These are phyloP conservation scores for Phytophthora uliginosa DNA, from an alignment of 352 stramenopile species.

Conservation along the genomic window DNA sequence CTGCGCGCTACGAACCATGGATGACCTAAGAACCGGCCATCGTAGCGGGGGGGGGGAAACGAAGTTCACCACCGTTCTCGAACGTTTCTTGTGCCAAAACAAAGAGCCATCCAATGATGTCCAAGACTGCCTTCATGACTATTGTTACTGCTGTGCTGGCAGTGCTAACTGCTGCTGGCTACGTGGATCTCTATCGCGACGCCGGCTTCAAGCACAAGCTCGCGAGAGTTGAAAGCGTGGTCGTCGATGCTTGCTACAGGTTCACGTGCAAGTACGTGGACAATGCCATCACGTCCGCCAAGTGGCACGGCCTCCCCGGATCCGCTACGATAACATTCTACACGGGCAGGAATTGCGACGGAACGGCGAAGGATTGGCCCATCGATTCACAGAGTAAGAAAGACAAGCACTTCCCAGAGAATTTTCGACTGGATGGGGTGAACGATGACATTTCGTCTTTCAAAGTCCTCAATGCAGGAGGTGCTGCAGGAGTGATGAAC, in stretches of 20 bases:
- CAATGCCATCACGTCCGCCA: slow-evolving; percentile 23
- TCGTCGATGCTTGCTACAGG: slow-evolving; percentile 15
- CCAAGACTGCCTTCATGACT: neutral
- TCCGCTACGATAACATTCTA: slow-evolving; percentile 16
- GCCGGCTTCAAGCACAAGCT: slow-evolving; percentile 2
- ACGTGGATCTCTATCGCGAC: slow-evolving; percentile 6
- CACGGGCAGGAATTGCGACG: slow-evolving; percentile 6
- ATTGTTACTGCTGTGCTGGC: neutral
- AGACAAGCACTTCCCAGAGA: slow-evolving; percentile 15
- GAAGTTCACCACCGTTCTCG: neutral
- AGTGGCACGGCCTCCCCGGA: slow-evolving; percentile 19
- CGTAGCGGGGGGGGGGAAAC: no score
- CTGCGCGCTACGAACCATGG: no score
- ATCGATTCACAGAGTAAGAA: slow-evolving; percentile 18
- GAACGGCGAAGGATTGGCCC: neutral
- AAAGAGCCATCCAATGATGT: neutral
- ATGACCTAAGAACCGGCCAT: no score
- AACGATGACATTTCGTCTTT: slow-evolving; percentile 28
- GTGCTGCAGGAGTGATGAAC: neutral
- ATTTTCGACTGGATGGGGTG: slow-evolving; percentile 20
- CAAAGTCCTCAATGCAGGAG: slow-evolving; percentile 3
- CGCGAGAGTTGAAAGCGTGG: slow-evolving; percentile 11
- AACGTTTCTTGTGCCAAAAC: neutral
- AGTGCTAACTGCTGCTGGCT: neutral
- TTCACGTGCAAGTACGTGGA: neutral